phyloP scores from a whole-genome alignment of 345 rosid genomes.

The Ricinus communis region DNA sequence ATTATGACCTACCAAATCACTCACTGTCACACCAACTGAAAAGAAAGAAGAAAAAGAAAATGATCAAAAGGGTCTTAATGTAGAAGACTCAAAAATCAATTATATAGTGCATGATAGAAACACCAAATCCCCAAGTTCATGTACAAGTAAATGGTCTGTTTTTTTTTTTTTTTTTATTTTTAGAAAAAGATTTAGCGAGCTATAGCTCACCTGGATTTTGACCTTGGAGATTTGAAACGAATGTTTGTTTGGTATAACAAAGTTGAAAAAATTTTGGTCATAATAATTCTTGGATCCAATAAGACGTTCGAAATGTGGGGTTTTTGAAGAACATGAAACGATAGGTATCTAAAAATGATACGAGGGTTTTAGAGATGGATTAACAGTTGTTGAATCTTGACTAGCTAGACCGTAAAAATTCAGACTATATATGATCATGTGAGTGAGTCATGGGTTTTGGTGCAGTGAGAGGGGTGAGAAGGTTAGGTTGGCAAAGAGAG shows the following conservation, averaged over 20 bases:
- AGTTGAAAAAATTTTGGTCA: slow-evolving; percentile 25
- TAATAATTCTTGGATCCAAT: slow-evolving; percentile 1
- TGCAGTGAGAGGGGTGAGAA: slow-evolving; percentile 14
- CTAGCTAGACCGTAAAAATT: background rate
- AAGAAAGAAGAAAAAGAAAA: background rate
- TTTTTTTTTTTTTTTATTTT: background rate
- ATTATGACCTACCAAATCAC: background rate
- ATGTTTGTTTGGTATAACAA: slow-evolving; percentile 44
- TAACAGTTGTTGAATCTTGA: background rate
- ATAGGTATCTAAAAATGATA: background rate
- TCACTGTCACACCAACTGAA: background rate
- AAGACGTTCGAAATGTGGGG: background rate
- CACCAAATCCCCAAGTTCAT: slow-evolving; percentile 19
- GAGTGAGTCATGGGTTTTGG: slow-evolving; percentile 27
- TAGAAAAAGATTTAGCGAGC: background rate
- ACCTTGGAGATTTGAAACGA: slow-evolving; percentile 35
- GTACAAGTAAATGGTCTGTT: background rate
- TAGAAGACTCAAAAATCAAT: background rate
- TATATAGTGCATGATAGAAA: slow-evolving; percentile 1
- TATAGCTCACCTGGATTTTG: slow-evolving; percentile 12
- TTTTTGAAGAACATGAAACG: slow-evolving; percentile 20
- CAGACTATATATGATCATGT: background rate
- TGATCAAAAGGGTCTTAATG: background rate
- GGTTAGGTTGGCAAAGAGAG: slow-evolving; percentile 46
- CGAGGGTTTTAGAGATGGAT: slow-evolving; percentile 3